Evolutionary conservation across 768 basidiomycete species (phyloP).

Genomic region (Pleurotus ostreatus): DNA sequence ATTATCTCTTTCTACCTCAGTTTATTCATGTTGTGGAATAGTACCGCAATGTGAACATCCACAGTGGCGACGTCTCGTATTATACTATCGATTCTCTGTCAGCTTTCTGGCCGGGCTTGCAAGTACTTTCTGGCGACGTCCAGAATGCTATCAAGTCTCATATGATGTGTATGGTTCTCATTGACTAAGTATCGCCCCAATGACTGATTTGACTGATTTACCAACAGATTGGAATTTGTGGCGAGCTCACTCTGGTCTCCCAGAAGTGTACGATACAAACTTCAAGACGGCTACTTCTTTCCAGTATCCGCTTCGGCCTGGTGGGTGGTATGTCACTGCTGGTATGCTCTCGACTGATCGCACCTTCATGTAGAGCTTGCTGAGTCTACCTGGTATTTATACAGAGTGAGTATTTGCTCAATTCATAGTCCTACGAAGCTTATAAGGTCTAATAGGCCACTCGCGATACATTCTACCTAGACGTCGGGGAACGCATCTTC

Average conservation of each 20-base stretch:
- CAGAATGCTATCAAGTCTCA: slow-evolving; percentile 92
- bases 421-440: background rate
- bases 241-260: slow-evolving; percentile 81
- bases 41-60: slow-evolving; percentile 86
- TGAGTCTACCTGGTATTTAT: slow-evolving; percentile 96
- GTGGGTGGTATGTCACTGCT: slow-evolving; percentile 25
- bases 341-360: background rate
- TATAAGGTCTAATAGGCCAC: slow-evolving; percentile 60
- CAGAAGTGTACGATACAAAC: slow-evolving; percentile 88
- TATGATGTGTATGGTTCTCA: slow-evolving; percentile 61
- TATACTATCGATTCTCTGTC: slow-evolving; percentile 90
- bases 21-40: slow-evolving; percentile 22
- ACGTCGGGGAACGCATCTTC: slow-evolving; percentile 83
- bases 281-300: slow-evolving; percentile 66
- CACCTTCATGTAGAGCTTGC: slow-evolving; percentile 63
- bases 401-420: slow-evolving; percentile 52
- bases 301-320: slow-evolving; percentile 80
- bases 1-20: background rate
- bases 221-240: slow-evolving; percentile 86
- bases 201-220: background rate
- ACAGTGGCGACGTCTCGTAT: slow-evolving; percentile 69
- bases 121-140: slow-evolving; percentile 81
- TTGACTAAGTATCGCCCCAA: background rate
- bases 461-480: slow-evolving; percentile 86
- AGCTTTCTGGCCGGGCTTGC: slow-evolving; percentile 97